Base-by-base conservation (phyloP, 306 rosid genomes). In the Cotoneaster glaucophyllus region DNA sequence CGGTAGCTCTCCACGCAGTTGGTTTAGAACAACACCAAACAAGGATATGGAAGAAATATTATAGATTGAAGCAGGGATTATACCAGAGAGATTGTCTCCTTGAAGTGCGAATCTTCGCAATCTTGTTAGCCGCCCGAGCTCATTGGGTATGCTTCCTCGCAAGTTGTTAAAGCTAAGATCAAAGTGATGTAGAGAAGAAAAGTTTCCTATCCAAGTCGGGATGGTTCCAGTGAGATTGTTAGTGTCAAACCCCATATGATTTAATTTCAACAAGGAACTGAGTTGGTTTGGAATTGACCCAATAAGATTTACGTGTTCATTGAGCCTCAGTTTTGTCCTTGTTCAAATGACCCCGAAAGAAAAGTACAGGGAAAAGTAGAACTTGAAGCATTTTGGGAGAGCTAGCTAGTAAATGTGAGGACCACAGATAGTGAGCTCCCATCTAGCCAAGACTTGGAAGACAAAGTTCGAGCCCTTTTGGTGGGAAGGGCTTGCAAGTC, bases 221-320 rank as follows among this genome's bases (percentile, higher is more conserved):
- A 48, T 5, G 21, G 0, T 48, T 15, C 54, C 54, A 5, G 54
- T 48, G 1, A 48, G 54, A 15, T 0, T 48, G 54, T 48, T 48
- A 0, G 0, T 15, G 1, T 0, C 0, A 14, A 48, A 0, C 54
- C 0, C 3, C 54, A 48, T 17, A 15, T 0, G 21, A 0, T 5
- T 14, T 48, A 48, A 15, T 48, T 48, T 48, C 8, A 0, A 48
- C 8, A 48, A 15, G 2, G 54, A 48, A 15, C 21, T 1, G 8
- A 15, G 21, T 48, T 48, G 54, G 0, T 15, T 48, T 48, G 54
- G 54, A 48, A 48, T 48, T 18, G 54, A 48, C 18, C 54, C 54
- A 48, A 1, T 48, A 48, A 48, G 21, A n/a, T n/a, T n/a, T n/a
- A n/a, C n/a, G n/a, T n/a, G n/a, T n/a, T n/a, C n/a, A n/a, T n/a